A percentile compares a stretch with the other conserved stretches of the same genome.
Conservation (phyloP, 2,329 filamentous ascomycete species). For the Penicillium aurantiogriseum region DNA sequence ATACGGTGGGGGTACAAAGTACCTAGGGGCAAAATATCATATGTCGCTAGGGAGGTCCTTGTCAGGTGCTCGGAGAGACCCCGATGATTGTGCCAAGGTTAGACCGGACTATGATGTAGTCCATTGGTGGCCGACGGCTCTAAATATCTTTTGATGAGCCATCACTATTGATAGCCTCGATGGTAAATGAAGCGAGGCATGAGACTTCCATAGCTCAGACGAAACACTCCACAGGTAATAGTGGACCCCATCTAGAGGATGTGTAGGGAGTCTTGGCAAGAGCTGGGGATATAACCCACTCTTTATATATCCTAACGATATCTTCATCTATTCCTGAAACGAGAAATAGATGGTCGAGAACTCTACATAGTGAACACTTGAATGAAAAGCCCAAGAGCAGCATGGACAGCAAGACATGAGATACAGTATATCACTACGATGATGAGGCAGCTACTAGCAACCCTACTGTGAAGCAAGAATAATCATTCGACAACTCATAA, state of each 20-base stretch:
- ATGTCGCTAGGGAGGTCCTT: background rate
- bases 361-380: background rate
- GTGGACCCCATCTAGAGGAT: background rate
- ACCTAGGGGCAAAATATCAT: background rate
- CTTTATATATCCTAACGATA: background rate
- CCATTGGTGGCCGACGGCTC: background rate
- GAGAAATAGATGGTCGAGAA: background rate
- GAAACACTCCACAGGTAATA: background rate
- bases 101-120: background rate
- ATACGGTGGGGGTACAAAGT: background rate
- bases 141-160: background rate
- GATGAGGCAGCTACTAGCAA: background rate
- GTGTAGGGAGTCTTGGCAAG: background rate
- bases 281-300: background rate
- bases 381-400: too few species aligned
- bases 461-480: constrained; percentile 1
- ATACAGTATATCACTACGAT: background rate
- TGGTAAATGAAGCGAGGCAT: background rate
- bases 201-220: background rate
- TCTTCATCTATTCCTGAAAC: background rate
- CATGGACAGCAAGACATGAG: background rate
- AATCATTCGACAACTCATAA: constrained; percentile 28
- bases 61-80: background rate
- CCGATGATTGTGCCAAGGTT: background rate
- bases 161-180: background rate